Evolutionary conservation across 257 asterid species (phyloP), one percentile per base, ranked within the genome.

Genomic region (Solanum chmielewskii): DNA sequence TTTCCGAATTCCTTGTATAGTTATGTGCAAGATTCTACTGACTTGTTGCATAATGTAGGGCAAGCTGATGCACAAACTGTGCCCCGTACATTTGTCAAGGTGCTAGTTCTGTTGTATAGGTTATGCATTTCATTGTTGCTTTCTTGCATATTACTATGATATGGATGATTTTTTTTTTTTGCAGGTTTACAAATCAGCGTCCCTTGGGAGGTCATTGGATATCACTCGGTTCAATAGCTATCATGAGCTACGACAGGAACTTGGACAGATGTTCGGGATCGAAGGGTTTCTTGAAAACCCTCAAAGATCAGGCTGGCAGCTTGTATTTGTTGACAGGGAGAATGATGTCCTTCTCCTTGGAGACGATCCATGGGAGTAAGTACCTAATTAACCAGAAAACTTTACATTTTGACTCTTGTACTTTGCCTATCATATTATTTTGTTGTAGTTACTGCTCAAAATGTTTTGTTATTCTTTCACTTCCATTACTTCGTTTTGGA

Each of bases 261-360:
- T 97, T 91, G 98, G 98, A 27, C 98, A 92, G 91, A 96, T 95
- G 98, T 96, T 92, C 56, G 96, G 98, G 89, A 94, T 96, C 25
- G 94, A 94, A 91, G 99, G 99, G 94, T 93, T 96, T 91, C 98
- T 96, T 91, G 98, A 94, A 92, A 96, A 93, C 95, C 99, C 97
- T 91, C 95, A 96, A 90, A 94, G 99, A 96, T 96, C 99, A 96
- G 99, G 99, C 99, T 96, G 99, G 99, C 99, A 96, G 99, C 99
- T 96, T 96, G 98, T 96, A 96, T 96, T 96, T 86, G 98, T 96
- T 60, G 99, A 96, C 98, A 95, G 99, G 99, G 99, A 96, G 99
- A 90, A 95, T 31, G 99, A 96, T 77, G 87, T 92, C 39, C 99
- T 96, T 93, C 99, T 96, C 98, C 99, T 96, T 96, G 99, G 99